Evolutionary conservation across 2,329 filamentous ascomycete genomes (phyloP).

Genomic region (Stachybotrys chartarum): DNA sequence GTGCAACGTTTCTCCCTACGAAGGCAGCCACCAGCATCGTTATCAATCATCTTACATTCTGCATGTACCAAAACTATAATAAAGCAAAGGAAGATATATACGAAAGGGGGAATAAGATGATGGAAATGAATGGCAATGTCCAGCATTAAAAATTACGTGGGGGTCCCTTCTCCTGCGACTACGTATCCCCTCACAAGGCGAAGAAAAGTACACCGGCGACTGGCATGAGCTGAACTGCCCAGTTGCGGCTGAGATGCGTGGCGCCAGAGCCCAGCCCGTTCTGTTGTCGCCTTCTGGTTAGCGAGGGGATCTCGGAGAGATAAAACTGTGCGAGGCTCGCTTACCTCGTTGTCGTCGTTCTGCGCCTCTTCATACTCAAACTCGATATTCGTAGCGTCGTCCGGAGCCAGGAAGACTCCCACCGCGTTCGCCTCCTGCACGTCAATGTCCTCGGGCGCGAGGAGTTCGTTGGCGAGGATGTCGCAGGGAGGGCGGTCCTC

Average conservation of each 20-base stretch:
- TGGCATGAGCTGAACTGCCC: neutral
- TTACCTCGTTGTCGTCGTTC: neutral
- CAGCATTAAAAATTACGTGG: neutral
- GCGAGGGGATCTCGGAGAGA: neutral
- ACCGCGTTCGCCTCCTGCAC: conserved; percentile 33
- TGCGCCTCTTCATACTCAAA: neutral
- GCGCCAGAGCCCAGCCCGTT: neutral
- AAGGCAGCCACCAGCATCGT: too few relatives aligned
- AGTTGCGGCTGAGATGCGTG: neutral
- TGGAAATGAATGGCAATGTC: neutral
- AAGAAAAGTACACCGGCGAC: neutral
- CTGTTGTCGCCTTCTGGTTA: neutral
- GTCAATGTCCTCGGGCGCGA: conserved; percentile 38
- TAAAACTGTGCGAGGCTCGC: neutral
- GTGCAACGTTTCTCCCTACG: too few relatives aligned
- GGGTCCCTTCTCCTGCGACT: neutral
- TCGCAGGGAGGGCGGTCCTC: conserved; percentile 41
- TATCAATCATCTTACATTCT: too few relatives aligned
- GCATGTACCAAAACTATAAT: neutral
- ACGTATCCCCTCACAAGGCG: neutral
- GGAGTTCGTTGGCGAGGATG: conserved; percentile 41
- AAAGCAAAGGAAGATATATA: neutral
- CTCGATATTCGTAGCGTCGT: conserved; percentile 39
- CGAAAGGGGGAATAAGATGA: neutral
- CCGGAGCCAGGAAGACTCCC: conserved; percentile 43